These are phyloP conservation scores for Cinchona pubescens DNA, from an alignment of 257 asterid genomes.

Conservation along the genomic window DNA sequence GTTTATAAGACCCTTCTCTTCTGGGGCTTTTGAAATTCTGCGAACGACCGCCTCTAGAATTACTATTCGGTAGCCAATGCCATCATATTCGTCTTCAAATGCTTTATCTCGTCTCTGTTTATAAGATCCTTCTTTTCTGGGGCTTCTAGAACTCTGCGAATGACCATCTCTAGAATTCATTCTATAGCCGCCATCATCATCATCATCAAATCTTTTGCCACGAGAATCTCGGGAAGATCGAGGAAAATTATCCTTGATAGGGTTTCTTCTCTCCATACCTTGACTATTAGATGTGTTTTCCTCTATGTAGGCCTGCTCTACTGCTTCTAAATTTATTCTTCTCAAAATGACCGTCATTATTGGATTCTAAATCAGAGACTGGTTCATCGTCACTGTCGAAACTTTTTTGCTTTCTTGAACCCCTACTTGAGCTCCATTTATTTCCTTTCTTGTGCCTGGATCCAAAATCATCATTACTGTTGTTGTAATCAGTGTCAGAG, in stretches of 20 bases:
- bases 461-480: slow-evolving; percentile 35
- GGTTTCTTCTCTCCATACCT: slow-evolving; percentile 23
- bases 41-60: slow-evolving; percentile 23
- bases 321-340: slow-evolving; percentile 33
- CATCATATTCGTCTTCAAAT: slow-evolving; percentile 32
- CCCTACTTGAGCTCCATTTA: slow-evolving; percentile 32
- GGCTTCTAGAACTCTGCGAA: slow-evolving; percentile 26
- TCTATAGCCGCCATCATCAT: slow-evolving; percentile 31
- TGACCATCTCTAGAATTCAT: slow-evolving; percentile 26
- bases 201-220: slow-evolving; percentile 33
- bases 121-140: slow-evolving; percentile 22
- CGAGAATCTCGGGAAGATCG: slow-evolving; percentile 40
- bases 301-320: slow-evolving; percentile 23
- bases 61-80: slow-evolving; percentile 26
- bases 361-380: slow-evolving; percentile 46
- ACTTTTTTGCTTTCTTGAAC: slow-evolving; percentile 35
- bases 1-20: slow-evolving; percentile 41
- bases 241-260: slow-evolving; percentile 27
- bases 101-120: slow-evolving; percentile 26
- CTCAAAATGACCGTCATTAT: slow-evolving; percentile 3
- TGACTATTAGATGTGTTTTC: slow-evolving; percentile 20
- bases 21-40: slow-evolving; percentile 30
- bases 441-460: slow-evolving; percentile 37
- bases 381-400: slow-evolving; percentile 26
- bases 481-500: slow-evolving; percentile 43